Conservation (phyloP, 768 basidiomycete genomes). For the Leccinum obscurum region DNA sequence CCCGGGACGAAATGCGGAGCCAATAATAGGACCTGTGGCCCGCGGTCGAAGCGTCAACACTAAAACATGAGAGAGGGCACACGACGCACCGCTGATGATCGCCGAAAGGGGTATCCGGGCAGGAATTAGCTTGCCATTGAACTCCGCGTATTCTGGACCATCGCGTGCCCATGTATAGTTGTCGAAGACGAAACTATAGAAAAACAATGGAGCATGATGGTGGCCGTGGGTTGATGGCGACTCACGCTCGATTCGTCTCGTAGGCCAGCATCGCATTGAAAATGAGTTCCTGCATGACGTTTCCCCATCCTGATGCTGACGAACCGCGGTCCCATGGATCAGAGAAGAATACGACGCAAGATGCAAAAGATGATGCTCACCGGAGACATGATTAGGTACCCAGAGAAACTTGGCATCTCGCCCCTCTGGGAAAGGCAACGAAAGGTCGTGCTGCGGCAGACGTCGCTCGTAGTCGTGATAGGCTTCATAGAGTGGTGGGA, state of each 20-base stretch:
- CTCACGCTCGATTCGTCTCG: constrained; percentile 49
- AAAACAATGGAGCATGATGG: neutral
- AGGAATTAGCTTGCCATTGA: constrained; percentile 51
- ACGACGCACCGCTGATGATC: constrained; percentile 46
- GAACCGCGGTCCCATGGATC: neutral
- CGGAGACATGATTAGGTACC: constrained; percentile 46
- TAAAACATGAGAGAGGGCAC: neutral
- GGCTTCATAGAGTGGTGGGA: constrained; percentile 47
- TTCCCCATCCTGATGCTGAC: constrained; percentile 59
- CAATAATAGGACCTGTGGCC: constrained; percentile 43
- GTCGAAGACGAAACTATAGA: constrained; percentile 52
- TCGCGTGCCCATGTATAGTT: constrained; percentile 56
- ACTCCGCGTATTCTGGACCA: constrained; percentile 44
- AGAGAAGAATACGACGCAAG: neutral
- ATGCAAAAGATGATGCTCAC: constrained; percentile 25
- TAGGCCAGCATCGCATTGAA: constrained; percentile 52
- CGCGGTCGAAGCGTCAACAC: neutral
- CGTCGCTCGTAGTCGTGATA: constrained; percentile 45
- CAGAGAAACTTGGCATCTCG: constrained; percentile 46
- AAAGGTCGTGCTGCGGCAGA: constrained; percentile 46
- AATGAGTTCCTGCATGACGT: constrained; percentile 58
- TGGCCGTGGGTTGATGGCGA: neutral
- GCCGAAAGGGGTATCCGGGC: constrained; percentile 55
- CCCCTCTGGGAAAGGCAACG: constrained; percentile 42
- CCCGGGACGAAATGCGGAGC: constrained; percentile 38